Conservation (phyloP, 495 filamentous ascomycete genomes). For the Lichenothelia convexa region DNA sequence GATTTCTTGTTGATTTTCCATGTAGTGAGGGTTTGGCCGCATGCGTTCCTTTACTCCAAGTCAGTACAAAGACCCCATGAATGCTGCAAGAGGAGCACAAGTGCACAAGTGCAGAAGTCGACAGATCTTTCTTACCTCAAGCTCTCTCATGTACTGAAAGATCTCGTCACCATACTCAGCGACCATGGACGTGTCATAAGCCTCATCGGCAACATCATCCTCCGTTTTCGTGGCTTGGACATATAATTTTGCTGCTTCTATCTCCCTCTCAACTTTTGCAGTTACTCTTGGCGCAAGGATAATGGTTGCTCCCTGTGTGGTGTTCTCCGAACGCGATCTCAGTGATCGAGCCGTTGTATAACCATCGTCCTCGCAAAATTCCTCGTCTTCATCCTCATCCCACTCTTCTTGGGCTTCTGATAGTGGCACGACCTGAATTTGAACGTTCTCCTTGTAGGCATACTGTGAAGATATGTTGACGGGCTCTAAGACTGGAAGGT, state of each 20-base stretch:
- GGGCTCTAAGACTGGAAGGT: background rate
- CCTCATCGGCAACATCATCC: constrained; percentile 68
- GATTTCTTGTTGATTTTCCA: constrained; percentile 92
- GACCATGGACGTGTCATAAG: constrained; percentile 94
- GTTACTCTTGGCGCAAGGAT: constrained; percentile 56
- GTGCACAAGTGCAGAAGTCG: background rate
- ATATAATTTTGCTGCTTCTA: constrained; percentile 45
- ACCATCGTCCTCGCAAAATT: constrained; percentile 65
- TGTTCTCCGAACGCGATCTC: constrained; percentile 60
- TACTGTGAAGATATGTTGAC: constrained; percentile 22
- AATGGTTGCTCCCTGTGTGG: constrained; percentile 52
- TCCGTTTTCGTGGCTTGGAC: constrained; percentile 40
- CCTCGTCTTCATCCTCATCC: constrained; percentile 32
- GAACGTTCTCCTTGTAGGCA: constrained; percentile 43
- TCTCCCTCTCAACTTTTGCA: constrained; percentile 40
- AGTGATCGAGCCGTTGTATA: constrained; percentile 62
- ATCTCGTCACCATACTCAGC: constrained; percentile 93
- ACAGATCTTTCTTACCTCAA: constrained; percentile 50
- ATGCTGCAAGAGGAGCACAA: background rate
- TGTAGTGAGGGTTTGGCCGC: constrained; percentile 77
- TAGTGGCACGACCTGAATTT: no score
- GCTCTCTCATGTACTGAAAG: constrained; percentile 69
- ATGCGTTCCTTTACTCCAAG: constrained; percentile 61
- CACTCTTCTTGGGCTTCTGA: no score
- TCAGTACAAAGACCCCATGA: constrained; percentile 9